These are phyloP conservation scores for Neoarthrinium moseri DNA, from an alignment of 2,329 filamentous ascomycete genomes.

Conservation along the genomic window DNA sequence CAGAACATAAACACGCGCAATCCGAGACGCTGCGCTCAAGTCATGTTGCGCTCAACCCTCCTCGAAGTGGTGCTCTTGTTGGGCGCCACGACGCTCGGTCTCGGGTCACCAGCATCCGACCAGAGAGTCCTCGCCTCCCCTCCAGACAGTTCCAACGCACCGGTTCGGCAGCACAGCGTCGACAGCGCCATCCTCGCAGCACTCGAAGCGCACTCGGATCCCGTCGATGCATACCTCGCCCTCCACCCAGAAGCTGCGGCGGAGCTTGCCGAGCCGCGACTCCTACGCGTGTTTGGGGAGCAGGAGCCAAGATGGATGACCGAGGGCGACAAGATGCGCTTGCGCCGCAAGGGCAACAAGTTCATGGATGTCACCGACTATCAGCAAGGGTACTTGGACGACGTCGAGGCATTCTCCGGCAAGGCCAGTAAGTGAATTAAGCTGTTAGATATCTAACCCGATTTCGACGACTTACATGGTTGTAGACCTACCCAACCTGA, in stretches of 20 bases:
- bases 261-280: constrained; percentile 39
- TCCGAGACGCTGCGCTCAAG: too few relatives aligned
- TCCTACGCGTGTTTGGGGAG: constrained; percentile 63
- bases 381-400: constrained; percentile 43
- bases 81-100: neutral
- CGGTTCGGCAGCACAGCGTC: too few relatives aligned
- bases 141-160: neutral
- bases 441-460: too few relatives aligned
- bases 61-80: neutral
- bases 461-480: neutral
- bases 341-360: constrained; percentile 63
- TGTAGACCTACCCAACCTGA: constrained; percentile 31
- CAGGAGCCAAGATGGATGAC: constrained; percentile 61
- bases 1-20: too few relatives aligned
- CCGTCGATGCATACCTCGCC: constrained; percentile 19
- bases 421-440: constrained; percentile 26
- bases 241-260: constrained; percentile 16
- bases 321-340: constrained; percentile 68
- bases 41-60: constrained; percentile 1
- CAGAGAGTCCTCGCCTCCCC: neutral
- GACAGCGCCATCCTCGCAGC: constrained; percentile 9
- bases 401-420: constrained; percentile 19
- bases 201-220: constrained; percentile 17
- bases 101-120: neutral
- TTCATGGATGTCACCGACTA: constrained; percentile 74